Conservation (phyloP, 1,139 yeast species). For the Yamadazyma spencermartinsiae region DNA sequence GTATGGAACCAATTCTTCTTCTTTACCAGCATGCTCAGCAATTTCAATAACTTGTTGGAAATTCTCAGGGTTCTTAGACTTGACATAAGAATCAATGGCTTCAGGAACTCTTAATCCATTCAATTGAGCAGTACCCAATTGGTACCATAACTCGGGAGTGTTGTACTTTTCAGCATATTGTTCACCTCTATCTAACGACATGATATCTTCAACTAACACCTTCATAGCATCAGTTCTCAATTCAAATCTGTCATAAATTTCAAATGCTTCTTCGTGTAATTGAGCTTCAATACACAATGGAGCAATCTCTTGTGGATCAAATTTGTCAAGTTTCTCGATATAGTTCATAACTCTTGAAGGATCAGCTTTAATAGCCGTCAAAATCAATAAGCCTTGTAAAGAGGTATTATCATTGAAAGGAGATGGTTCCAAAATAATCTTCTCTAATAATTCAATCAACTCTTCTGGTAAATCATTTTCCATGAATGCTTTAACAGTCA, state of each 20-base stretch:
- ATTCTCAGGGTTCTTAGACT: slow-evolving; percentile 89
- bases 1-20: slow-evolving; percentile 85
- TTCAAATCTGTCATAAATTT: slow-evolving; percentile 85
- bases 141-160: slow-evolving; percentile 87
- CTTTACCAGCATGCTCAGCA: slow-evolving; percentile 94
- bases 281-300: slow-evolving; percentile 88
- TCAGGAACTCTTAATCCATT: slow-evolving; percentile 92
- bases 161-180: slow-evolving; percentile 90
- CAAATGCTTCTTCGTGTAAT: slow-evolving; percentile 90
- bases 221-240: slow-evolving; percentile 77
- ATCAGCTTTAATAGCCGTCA: slow-evolving; percentile 96
- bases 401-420: slow-evolving; percentile 95
- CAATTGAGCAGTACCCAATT: slow-evolving; percentile 93
- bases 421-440: slow-evolving; percentile 94
- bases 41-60: slow-evolving; percentile 91
- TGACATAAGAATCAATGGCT: slow-evolving; percentile 85
- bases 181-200: slow-evolving; percentile 95
- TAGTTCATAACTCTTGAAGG: slow-evolving; percentile 79
- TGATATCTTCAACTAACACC: slow-evolving; percentile 87
- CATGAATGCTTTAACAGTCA: slow-evolving; percentile 97
- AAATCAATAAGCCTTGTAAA: slow-evolving; percentile 84
- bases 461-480: slow-evolving; percentile 91
- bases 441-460: slow-evolving; percentile 89
- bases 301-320: slow-evolving; percentile 92
- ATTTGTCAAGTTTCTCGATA: slow-evolving; percentile 87